phyloP scores from a whole-genome alignment of 148 eudicot genomes.

The Arctostaphylos glauca region DNA sequence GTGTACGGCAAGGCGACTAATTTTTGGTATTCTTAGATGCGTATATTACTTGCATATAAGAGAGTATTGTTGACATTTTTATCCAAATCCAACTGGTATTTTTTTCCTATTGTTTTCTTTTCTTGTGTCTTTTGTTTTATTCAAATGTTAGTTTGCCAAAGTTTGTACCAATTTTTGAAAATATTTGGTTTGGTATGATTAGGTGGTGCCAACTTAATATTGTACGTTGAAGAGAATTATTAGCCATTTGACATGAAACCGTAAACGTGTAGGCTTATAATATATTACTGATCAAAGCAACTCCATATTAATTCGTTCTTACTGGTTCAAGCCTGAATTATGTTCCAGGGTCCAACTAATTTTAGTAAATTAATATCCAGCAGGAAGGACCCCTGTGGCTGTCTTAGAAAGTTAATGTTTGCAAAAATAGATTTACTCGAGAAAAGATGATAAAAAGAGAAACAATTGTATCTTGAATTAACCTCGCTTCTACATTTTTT shows the following conservation, averaged over 20 bases:
- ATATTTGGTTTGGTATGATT: not conserved
- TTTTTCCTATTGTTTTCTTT: not conserved
- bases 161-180: not conserved
- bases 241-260: not conserved
- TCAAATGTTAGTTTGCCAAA: not conserved
- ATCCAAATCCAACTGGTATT: not conserved
- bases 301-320: not conserved
- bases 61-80: not conserved
- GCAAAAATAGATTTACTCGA: not conserved
- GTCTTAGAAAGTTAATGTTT: not conserved
- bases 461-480: not conserved
- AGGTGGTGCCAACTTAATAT: not conserved
- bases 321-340: not conserved
- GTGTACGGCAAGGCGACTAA: not conserved
- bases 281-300: not conserved
- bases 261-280: not conserved
- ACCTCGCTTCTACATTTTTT: not conserved
- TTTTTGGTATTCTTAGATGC: not conserved
- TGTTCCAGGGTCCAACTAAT: not conserved
- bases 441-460: constrained; percentile 5
- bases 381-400: not conserved
- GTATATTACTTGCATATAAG: not conserved
- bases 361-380: not conserved
- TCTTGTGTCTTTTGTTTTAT: not conserved
- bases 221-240: not conserved